phyloP scores from a whole-genome alignment of 2,329 filamentous ascomycete species.

The Epichloe aotearoae region DNA sequence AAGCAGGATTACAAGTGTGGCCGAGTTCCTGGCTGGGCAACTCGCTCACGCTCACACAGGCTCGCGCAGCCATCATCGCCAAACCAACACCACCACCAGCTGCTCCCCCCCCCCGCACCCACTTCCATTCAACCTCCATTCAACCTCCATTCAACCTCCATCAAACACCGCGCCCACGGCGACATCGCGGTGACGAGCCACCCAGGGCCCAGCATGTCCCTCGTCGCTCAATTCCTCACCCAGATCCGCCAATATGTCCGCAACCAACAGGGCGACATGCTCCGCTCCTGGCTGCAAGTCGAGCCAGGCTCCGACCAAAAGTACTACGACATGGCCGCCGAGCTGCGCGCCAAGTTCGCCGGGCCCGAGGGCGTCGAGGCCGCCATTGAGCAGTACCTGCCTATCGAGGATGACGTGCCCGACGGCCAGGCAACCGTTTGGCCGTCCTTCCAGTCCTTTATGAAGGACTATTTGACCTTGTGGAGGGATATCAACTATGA shows the following conservation, averaged over 20 bases:
- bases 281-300: slow-evolving; percentile 60
- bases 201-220: slow-evolving; percentile 33
- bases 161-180: neutral
- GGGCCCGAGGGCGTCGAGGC: slow-evolving; percentile 41
- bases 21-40: no score
- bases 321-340: slow-evolving; percentile 54
- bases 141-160: no score
- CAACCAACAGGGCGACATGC: slow-evolving; percentile 47
- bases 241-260: slow-evolving; percentile 45
- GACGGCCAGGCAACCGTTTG: slow-evolving; percentile 56
- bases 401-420: slow-evolving; percentile 48
- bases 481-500: slow-evolving; percentile 68
- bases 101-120: no score
- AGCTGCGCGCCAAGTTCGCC: slow-evolving; percentile 48
- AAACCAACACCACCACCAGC: no score
- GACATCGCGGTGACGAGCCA: slow-evolving; percentile 4
- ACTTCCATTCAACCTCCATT: no score
- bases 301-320: slow-evolving; percentile 56
- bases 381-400: slow-evolving; percentile 50
- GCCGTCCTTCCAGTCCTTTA: slow-evolving; percentile 65
- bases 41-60: no score
- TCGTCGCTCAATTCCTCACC: slow-evolving; percentile 54
- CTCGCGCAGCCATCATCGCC: no score
- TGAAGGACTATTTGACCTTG: slow-evolving; percentile 69
- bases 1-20: no score